phyloP scores from a whole-genome alignment of 495 filamentous ascomycete genomes.

The Evernia prunastri region DNA sequence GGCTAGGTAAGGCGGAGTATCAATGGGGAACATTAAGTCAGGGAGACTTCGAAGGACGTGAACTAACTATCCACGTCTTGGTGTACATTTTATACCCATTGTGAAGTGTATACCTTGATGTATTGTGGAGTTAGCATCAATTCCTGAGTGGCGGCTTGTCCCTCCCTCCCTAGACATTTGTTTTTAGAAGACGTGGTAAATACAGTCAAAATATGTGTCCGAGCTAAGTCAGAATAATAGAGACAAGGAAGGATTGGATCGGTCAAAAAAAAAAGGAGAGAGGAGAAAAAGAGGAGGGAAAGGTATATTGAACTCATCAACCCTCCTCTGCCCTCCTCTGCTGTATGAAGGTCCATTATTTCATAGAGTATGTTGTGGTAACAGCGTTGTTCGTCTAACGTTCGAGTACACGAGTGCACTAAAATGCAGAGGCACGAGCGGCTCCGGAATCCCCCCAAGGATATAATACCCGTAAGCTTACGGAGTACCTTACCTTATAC shows the following conservation, averaged over 20 bases:
- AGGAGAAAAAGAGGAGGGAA: too few species aligned
- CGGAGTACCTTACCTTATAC: too few species aligned
- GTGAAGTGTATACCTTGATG: constrained; percentile 27
- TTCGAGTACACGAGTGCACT: too few species aligned
- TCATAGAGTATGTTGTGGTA: neutral
- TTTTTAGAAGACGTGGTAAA: neutral
- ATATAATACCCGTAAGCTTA: too few species aligned
- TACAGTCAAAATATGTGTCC: neutral
- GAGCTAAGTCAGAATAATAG: neutral
- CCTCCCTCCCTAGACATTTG: neutral
- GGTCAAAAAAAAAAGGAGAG: neutral
- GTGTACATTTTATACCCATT: constrained; percentile 64
- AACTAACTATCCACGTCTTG: constrained; percentile 76
- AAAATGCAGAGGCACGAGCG: too few species aligned
- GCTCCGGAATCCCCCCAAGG: too few species aligned
- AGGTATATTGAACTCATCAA: constrained; percentile 10
- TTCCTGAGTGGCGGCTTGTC: neutral
- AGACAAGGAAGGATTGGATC: neutral
- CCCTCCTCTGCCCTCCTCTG: constrained; percentile 38
- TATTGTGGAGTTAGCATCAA: neutral
- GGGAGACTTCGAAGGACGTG: neutral
- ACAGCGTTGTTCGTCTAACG: too few species aligned
- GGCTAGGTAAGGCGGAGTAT: constrained; percentile 37
- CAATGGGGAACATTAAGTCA: neutral
- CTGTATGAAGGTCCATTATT: constrained; percentile 20